Base-by-base conservation (phyloP, 1,284 basidiomycete genomes). In the Apiotrichum gamsii region DNA sequence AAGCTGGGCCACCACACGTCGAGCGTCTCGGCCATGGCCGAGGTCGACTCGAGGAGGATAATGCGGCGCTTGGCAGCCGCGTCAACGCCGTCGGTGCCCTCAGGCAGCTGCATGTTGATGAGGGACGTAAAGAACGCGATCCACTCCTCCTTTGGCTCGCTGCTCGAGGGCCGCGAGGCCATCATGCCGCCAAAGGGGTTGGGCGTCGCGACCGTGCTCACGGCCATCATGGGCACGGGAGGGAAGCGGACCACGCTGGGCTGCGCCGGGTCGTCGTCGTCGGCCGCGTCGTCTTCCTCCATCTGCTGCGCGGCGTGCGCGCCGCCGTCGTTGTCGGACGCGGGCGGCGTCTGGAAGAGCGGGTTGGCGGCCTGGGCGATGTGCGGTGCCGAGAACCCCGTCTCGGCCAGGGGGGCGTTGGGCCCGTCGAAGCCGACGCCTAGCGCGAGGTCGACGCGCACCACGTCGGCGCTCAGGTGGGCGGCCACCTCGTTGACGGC, bases 21-120 rank as follows among this genome's bases (percentile, higher is more conserved):
- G 8, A 85, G 82, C 5, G 84, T 81, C 4, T 81, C 70, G 0
- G 85, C 81, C 45, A 93, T 79, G 0, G 81, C 84, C 5, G 81
- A 77, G 54, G 85, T 86, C 62, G 90, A 85, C 47, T 87, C 83
- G 43, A 93, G 76, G 58, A 90, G 87, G 41, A 93, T 77, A 9
- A 93, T 78, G n/a, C 88, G 82, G 9, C 53, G 52, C 8, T 25
- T 3, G 9, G 49, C 49, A 11, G 53, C 32, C 29, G 47, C 39
- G 3, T 32, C 34, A 4, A 10, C 28, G 4, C 29, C 11, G 6
- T 11, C 25, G 6, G 6, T 11, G 11, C 40, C 45, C 16, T 49
- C 38, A 8, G 51, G 47, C 16, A 48, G 23, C 49, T 54, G 52
- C 43, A 54, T 48, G 48, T 65, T 67, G 53, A 67, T 61, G 45